Percentiles rank a stretch among this genome's conserved stretches.
Evolutionary conservation across 768 basidiomycete genomes (phyloP).

Genomic region (Russula emetica): DNA sequence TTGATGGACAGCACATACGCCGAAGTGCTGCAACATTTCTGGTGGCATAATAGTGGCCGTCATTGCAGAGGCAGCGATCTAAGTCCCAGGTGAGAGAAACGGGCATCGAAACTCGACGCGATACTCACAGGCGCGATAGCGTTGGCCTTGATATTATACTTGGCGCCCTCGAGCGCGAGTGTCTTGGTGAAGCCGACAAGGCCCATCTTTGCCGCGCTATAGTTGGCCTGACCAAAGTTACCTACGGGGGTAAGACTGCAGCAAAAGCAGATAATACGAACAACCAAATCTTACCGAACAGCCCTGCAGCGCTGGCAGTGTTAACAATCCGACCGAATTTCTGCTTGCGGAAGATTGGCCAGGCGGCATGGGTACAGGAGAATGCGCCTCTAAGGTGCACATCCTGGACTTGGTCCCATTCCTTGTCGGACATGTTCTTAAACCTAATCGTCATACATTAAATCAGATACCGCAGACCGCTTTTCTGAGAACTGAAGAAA

Average conservation of each 20-base stretch:
- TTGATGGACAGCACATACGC: slow-evolving; percentile 39
- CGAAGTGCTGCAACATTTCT: slow-evolving; percentile 85
- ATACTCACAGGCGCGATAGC: slow-evolving; percentile 82
- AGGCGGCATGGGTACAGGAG: slow-evolving; percentile 88
- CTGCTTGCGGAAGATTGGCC: slow-evolving; percentile 93
- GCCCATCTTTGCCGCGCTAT: slow-evolving; percentile 97
- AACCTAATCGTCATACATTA: slow-evolving; percentile 49
- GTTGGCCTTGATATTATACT: slow-evolving; percentile 82
- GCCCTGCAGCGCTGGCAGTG: slow-evolving; percentile 89
- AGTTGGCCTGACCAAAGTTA: slow-evolving; percentile 96
- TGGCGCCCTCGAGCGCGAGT: slow-evolving; percentile 85
- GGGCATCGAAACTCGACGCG: neutral
- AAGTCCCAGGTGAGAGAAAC: neutral
- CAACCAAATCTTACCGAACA: slow-evolving; percentile 57
- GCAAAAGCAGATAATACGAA: neutral
- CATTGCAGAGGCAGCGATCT: slow-evolving; percentile 97
- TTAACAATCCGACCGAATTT: slow-evolving; percentile 94
- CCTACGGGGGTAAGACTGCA: slow-evolving; percentile 41
- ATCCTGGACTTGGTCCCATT: slow-evolving; percentile 83
- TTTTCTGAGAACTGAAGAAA: neutral
- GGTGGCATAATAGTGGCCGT: slow-evolving; percentile 93
- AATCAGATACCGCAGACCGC: neutral
- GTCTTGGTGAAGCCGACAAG: slow-evolving; percentile 91
- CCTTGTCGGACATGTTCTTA: slow-evolving; percentile 95
- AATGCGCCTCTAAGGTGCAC: slow-evolving; percentile 95